Percentiles rank a stretch among this genome's conserved stretches.
Evolutionary conservation across 2,329 filamentous ascomycete species (phyloP).

Genomic region (Cercospora sojina): DNA sequence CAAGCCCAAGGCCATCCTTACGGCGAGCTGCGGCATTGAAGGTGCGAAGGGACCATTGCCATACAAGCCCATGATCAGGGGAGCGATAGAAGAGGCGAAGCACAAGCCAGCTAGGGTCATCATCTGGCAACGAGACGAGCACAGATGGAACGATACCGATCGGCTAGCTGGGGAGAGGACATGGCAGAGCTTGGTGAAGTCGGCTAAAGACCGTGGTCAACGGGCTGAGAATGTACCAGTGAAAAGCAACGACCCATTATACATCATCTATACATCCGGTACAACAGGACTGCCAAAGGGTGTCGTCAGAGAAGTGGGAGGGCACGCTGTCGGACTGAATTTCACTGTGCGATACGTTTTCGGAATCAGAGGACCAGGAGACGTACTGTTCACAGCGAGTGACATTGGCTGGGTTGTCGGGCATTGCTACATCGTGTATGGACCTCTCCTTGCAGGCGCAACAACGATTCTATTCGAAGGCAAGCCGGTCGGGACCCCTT

Average conservation of each 20-base stretch:
- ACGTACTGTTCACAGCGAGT: conserved; percentile 76
- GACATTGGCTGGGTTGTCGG: conserved; percentile 94
- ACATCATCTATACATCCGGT: conserved; percentile 85
- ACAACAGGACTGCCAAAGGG: conserved; percentile 63
- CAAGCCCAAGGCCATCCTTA: conserved; percentile 72
- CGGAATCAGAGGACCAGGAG: conserved; percentile 76
- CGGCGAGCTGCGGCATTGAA: conserved; percentile 89
- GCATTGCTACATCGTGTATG: conserved; percentile 85
- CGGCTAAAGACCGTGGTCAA: conserved; percentile 64
- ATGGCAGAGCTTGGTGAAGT: conserved; percentile 76
- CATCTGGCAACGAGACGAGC: conserved; percentile 79
- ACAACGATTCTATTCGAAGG: conserved; percentile 88
- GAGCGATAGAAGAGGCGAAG: conserved; percentile 64
- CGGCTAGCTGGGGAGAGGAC: conserved; percentile 68
- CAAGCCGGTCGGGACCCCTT: conserved; percentile 87
- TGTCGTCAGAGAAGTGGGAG: conserved; percentile 76
- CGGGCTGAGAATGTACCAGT: conserved; percentile 75
- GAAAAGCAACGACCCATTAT: conserved; percentile 74
- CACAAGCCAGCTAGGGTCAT: conserved; percentile 73
- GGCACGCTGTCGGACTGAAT: conserved; percentile 81
- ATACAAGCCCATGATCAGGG: conserved; percentile 76
- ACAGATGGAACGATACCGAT: conserved; percentile 69
- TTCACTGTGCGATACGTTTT: conserved; percentile 82
- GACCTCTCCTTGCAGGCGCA: conserved; percentile 78
- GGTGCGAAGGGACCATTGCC: conserved; percentile 73